Evolutionary conservation across 2,329 filamentous ascomycete genomes (phyloP).

Genomic region (Fusarium avenaceum): DNA sequence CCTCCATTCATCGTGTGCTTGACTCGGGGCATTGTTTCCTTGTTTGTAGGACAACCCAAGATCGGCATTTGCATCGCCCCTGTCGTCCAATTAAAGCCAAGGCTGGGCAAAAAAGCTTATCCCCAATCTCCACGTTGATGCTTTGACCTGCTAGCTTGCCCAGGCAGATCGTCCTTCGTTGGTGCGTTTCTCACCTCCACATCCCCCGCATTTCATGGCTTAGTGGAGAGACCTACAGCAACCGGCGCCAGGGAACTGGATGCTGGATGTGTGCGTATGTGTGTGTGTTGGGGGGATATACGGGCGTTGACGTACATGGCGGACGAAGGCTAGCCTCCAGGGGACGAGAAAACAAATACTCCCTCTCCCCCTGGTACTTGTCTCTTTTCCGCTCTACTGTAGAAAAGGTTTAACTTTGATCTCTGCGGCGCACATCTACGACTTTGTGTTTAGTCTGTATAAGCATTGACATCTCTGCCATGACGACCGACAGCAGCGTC

Average conservation of each 20-base stretch:
- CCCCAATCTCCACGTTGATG: conserved; percentile 20
- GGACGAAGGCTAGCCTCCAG: not conserved
- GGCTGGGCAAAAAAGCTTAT: conserved; percentile 24
- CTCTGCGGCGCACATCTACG: not conserved
- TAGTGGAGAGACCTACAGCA: conserved; percentile 1
- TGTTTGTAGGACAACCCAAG: conserved; percentile 18
- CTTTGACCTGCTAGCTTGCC: conserved; percentile 19
- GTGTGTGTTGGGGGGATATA: not conserved
- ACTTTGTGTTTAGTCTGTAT: not conserved
- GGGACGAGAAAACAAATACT: conserved; percentile 18
- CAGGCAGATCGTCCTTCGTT: conserved; percentile 20
- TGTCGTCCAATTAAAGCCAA: conserved; percentile 33
- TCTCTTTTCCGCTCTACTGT: not conserved
- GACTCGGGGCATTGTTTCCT: conserved; percentile 29
- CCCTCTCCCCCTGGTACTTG: not conserved
- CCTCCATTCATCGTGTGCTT: not conserved
- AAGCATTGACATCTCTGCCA: conserved; percentile 1
- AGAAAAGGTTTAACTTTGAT: not conserved
- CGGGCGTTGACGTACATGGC: conserved; percentile 30
- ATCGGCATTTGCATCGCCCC: conserved; percentile 26
- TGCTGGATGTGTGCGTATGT: not conserved
- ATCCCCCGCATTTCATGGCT: conserved; percentile 33
- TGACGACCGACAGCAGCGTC: conserved; percentile 37
- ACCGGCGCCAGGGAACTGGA: not conserved
- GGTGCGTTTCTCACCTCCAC: not conserved